A percentile compares a stretch with the other conserved stretches of the same genome.
Evolutionary conservation across 805 yeast species (phyloP).

Genomic region (Candida ponderosae): DNA sequence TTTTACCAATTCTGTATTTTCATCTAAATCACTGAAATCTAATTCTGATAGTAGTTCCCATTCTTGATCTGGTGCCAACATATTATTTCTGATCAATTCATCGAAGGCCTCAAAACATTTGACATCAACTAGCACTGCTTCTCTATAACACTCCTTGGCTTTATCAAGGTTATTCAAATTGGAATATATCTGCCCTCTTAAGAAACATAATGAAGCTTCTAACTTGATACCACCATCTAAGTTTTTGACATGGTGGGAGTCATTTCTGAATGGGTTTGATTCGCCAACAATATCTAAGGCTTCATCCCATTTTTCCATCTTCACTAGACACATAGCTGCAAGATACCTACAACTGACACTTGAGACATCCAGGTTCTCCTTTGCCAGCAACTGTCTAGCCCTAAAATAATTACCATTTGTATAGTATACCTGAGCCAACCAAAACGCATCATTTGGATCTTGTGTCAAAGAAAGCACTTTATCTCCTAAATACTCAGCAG

Average conservation of each 20-base stretch:
- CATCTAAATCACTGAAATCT: constrained; percentile 67
- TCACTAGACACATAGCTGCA: constrained; percentile 65
- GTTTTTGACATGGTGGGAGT: constrained; percentile 29
- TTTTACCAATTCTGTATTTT: constrained; percentile 73
- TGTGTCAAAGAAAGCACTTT: constrained; percentile 76
- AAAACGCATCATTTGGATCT: constrained; percentile 91
- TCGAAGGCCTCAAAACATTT: constrained; percentile 91
- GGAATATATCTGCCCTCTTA: constrained; percentile 78
- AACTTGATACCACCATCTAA: constrained; percentile 80
- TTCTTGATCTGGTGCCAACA: constrained; percentile 78
- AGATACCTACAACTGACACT: constrained; percentile 76
- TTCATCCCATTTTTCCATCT: constrained; percentile 75
- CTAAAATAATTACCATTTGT: constrained; percentile 69
- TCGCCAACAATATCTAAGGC: constrained; percentile 85
- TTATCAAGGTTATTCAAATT: constrained; percentile 76
- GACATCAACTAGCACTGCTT: constrained; percentile 80
- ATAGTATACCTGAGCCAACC: constrained; percentile 90
- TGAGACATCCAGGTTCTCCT: constrained; percentile 42
- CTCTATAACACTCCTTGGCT: constrained; percentile 82
- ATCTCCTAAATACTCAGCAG: constrained; percentile 90
- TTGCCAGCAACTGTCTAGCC: constrained; percentile 63
- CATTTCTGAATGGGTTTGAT: constrained; percentile 56
- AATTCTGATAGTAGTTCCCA: constrained; percentile 67
- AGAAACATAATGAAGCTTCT: constrained; percentile 79
- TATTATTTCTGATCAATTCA: constrained; percentile 61